Conservation (phyloP, 805 yeast genomes). For the Wickerhamiella vanderwaltii region DNA sequence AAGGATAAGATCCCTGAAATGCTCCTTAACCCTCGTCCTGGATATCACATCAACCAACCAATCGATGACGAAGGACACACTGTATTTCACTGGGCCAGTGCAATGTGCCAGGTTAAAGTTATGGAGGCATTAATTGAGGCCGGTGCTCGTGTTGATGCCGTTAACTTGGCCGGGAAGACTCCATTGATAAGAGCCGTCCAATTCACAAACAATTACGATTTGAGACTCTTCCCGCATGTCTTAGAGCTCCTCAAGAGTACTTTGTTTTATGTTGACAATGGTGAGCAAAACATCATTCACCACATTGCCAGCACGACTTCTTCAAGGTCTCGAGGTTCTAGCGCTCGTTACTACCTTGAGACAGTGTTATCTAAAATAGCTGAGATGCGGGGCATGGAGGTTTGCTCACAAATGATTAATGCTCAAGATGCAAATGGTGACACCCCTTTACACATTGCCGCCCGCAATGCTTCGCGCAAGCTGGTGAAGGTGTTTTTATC, state of each 20-base stretch:
- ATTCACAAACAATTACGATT: slow-evolving; percentile 77
- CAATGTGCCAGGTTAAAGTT: slow-evolving; percentile 76
- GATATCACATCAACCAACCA: slow-evolving; percentile 59
- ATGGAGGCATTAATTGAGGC: slow-evolving; percentile 61
- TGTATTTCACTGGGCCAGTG: slow-evolving; percentile 94
- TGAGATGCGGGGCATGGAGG: slow-evolving; percentile 48
- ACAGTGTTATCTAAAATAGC: slow-evolving; percentile 60
- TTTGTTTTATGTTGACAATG: slow-evolving; percentile 64
- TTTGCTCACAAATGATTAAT: slow-evolving; percentile 38
- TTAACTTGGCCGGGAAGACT: slow-evolving; percentile 67
- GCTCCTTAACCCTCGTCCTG: slow-evolving; percentile 48
- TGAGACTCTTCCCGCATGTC: slow-evolving; percentile 66
- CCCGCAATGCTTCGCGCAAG: slow-evolving; percentile 39
- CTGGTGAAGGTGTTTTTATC: slow-evolving; percentile 35
- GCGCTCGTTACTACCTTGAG: slow-evolving; percentile 75
- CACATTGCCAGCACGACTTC: slow-evolving; percentile 65
- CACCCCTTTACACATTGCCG: slow-evolving; percentile 73
- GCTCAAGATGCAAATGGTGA: slow-evolving; percentile 76
- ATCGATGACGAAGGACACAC: slow-evolving; percentile 94
- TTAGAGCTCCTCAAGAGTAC: slow-evolving; percentile 67
- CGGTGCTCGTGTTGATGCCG: slow-evolving; percentile 55
- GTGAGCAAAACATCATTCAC: slow-evolving; percentile 66
- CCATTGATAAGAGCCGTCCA: slow-evolving; percentile 75
- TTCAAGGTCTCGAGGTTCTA: slow-evolving; percentile 54
- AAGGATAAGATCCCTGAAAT: slow-evolving; percentile 53